phyloP scores from a whole-genome alignment of 352 stramenopile species.

The Pythium aquatile region DNA sequence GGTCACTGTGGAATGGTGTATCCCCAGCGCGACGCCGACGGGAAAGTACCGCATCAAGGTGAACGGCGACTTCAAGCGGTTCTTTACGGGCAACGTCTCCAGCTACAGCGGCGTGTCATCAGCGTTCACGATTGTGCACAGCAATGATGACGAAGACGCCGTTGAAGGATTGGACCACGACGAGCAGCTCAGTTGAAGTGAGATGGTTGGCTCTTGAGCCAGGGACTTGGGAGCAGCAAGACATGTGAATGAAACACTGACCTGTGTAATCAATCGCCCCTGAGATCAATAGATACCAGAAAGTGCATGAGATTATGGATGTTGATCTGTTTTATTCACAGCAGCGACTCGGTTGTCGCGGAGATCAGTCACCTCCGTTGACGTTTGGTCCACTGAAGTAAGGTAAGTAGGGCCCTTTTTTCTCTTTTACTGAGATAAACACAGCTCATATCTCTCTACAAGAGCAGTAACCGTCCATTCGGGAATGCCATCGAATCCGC shows the following conservation, averaged over 20 bases:
- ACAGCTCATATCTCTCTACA: background rate
- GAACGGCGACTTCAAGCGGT: slow-evolving; percentile 75
- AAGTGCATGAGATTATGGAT: background rate
- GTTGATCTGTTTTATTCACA: background rate
- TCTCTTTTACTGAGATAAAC: background rate
- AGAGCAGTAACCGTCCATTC: background rate
- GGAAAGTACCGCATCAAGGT: slow-evolving; percentile 78
- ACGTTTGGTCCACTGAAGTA: slow-evolving; percentile 1
- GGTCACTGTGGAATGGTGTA: slow-evolving; percentile 70
- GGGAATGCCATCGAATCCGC: background rate
- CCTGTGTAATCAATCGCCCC: background rate
- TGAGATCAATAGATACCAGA: background rate
- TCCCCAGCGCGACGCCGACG: slow-evolving; percentile 40
- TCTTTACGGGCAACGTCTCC: slow-evolving; percentile 46
- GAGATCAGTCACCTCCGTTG: background rate
- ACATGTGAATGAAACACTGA: background rate
- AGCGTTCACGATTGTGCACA: slow-evolving; percentile 42
- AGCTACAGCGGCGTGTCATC: slow-evolving; percentile 63
- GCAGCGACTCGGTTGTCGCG: too few species aligned
- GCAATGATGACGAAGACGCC: background rate
- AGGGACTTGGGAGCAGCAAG: background rate
- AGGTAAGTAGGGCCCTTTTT: background rate
- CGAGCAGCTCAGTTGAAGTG: background rate
- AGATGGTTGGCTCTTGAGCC: background rate
- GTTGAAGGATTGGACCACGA: too few species aligned